Conservation (phyloP, 2,329 filamentous ascomycete species). For the Colletotrichum coccodes region DNA sequence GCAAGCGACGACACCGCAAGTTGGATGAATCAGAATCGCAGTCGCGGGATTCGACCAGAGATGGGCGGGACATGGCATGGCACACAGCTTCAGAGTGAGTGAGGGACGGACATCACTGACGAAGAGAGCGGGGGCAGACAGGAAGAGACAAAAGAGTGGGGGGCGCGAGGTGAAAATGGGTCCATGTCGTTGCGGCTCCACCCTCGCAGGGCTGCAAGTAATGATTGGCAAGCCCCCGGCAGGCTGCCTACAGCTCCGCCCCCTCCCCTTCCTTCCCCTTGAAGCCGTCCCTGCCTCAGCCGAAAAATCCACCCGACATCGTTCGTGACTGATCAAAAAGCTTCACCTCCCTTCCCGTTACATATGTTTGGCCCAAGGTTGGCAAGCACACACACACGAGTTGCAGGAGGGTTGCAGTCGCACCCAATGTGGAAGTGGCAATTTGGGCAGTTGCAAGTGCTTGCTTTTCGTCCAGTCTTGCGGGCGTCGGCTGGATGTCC, state of each 20-base stretch:
- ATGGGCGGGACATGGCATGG: too few relatives aligned
- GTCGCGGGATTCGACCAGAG: neutral
- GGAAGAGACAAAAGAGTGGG: constrained; percentile 4
- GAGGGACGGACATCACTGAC: too few relatives aligned
- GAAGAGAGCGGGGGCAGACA: neutral
- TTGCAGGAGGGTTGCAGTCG: neutral
- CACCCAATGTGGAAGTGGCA: neutral
- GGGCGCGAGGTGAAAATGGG: neutral
- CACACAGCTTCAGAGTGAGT: too few relatives aligned
- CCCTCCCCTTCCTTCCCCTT: neutral
- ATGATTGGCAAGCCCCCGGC: neutral
- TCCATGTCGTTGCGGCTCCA: neutral
- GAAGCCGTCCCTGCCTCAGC: neutral
- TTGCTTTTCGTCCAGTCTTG: too few relatives aligned
- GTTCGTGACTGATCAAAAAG: constrained; percentile 1
- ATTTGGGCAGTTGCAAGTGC: neutral
- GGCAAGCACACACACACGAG: neutral
- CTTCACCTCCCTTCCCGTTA: neutral
- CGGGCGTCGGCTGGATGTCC: too few relatives aligned
- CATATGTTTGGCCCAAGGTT: neutral
- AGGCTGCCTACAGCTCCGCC: neutral
- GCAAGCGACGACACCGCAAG: neutral
- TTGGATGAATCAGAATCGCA: neutral
- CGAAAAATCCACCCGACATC: neutral
- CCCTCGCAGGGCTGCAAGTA: neutral